Percentiles rank a stretch among this genome's conserved stretches.
These are phyloP conservation scores for Cyanidium caldarium DNA, from an alignment of 23 red algal species.

Conservation along the genomic window DNA sequence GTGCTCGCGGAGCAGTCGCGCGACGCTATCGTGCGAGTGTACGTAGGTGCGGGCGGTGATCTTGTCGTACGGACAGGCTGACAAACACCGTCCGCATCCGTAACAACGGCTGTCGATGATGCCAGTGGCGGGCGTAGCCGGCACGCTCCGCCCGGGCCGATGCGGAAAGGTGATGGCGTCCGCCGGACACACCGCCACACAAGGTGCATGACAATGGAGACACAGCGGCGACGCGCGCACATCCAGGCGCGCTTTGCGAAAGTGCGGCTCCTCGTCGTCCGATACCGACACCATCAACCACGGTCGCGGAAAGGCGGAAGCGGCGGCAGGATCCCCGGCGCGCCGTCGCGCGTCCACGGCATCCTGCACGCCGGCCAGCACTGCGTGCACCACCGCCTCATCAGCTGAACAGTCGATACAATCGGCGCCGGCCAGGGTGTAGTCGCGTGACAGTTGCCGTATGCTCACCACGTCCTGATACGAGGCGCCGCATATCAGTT, in stretches of 20 bases:
- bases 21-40: background rate
- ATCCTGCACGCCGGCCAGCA: conserved; percentile 21
- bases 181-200: conserved; percentile 55
- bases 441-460: conserved; percentile 31
- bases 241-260: conserved; percentile 83
- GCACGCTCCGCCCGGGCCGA: background rate
- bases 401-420: conserved; percentile 80
- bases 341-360: background rate
- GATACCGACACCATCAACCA: conserved; percentile 77
- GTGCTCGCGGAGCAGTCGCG: conserved; percentile 4
- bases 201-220: conserved; percentile 45
- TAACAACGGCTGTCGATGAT: conserved; percentile 45
- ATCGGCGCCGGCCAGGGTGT: conserved; percentile 51
- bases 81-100: conserved; percentile 79
- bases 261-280: conserved; percentile 84
- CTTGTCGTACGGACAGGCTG: conserved; percentile 42
- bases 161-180: conserved; percentile 30
- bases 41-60: conserved; percentile 25
- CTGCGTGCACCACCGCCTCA: conserved; percentile 37
- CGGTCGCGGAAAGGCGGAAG: background rate
- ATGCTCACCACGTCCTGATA: conserved; percentile 41
- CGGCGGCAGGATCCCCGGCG: background rate
- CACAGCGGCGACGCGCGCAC: conserved; percentile 13
- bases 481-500: conserved; percentile 85
- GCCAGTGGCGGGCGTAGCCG: conserved; percentile 13